Conservation (phyloP, 2,329 filamentous ascomycete genomes). For the Metarhizium humberi region DNA sequence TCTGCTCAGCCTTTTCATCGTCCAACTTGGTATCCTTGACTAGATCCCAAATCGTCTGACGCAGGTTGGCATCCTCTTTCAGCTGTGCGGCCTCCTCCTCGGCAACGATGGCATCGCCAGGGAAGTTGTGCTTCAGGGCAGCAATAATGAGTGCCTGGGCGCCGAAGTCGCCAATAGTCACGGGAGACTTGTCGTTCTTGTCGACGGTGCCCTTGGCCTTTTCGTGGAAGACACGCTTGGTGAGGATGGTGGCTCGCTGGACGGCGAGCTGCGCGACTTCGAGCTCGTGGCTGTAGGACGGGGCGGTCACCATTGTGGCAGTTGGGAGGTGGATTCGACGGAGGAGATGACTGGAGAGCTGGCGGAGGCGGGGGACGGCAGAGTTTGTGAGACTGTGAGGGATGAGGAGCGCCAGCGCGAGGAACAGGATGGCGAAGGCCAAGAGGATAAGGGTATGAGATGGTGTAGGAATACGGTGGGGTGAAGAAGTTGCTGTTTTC, state of each 20-base stretch:
- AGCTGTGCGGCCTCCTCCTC: slow-evolving; percentile 87
- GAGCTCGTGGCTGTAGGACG: slow-evolving; percentile 67
- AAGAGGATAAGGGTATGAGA: background rate
- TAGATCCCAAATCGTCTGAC: slow-evolving; percentile 68
- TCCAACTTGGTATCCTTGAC: slow-evolving; percentile 64
- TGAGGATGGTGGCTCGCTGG: slow-evolving; percentile 58
- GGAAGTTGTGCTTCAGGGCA: slow-evolving; percentile 83
- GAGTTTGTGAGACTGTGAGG: slow-evolving; percentile 10
- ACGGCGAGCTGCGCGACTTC: slow-evolving; percentile 80
- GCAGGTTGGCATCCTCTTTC: slow-evolving; percentile 58
- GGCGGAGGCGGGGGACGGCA: slow-evolving; percentile 16
- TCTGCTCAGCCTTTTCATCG: slow-evolving; percentile 47
- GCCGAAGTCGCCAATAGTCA: slow-evolving; percentile 96
- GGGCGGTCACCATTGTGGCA: slow-evolving; percentile 23
- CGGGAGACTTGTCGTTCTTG: slow-evolving; percentile 92
- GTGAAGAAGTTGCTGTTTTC: background rate
- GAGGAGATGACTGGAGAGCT: slow-evolving; percentile 7
- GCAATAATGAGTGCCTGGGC: slow-evolving; percentile 94
- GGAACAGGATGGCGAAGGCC: slow-evolving; percentile 7
- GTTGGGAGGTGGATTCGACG: slow-evolving; percentile 7
- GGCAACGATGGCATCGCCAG: slow-evolving; percentile 80
- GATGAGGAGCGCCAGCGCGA: slow-evolving; percentile 18
- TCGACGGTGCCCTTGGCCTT: slow-evolving; percentile 85
- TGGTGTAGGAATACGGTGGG: background rate
- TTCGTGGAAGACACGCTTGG: slow-evolving; percentile 54